Evolutionary conservation across 2,329 filamentous ascomycete species (phyloP).

Genomic region (Calonectria montana): DNA sequence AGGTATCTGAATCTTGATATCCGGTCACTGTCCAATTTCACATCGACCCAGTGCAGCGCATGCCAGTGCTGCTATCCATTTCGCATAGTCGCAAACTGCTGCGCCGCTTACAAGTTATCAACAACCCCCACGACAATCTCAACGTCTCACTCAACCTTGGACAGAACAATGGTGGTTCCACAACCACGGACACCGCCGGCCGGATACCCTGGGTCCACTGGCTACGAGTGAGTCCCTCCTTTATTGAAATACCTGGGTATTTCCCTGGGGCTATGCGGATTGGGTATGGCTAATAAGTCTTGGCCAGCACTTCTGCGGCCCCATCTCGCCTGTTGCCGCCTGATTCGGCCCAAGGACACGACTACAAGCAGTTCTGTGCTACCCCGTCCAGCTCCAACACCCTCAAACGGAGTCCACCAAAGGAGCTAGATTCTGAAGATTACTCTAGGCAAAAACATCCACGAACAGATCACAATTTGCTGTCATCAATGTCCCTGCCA

Average conservation of each 20-base stretch:
- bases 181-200: not conserved
- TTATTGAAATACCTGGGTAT: not conserved
- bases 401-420: not conserved
- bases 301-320: not conserved
- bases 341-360: not conserved
- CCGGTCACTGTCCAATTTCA: not conserved
- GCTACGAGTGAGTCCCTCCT: not conserved
- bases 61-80: not conserved
- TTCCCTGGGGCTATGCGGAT: not conserved
- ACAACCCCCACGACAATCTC: conserved; percentile 15
- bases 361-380: not conserved
- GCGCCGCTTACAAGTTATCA: not conserved
- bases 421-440: not conserved
- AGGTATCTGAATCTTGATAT: not conserved
- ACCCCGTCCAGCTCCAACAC: not conserved
- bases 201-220: not conserved
- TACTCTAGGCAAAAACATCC: not conserved
- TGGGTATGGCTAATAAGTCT: conserved; percentile 1
- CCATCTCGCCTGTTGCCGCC: not conserved
- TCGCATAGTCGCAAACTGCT: not conserved
- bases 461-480: not conserved
- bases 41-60: not conserved
- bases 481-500: not conserved
- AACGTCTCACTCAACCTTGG: not conserved
- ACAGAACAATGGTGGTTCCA: conserved; percentile 5